Evolutionary conservation across 495 filamentous ascomycete genomes (phyloP).

Genomic region (Trichoderma orchidacearum): DNA sequence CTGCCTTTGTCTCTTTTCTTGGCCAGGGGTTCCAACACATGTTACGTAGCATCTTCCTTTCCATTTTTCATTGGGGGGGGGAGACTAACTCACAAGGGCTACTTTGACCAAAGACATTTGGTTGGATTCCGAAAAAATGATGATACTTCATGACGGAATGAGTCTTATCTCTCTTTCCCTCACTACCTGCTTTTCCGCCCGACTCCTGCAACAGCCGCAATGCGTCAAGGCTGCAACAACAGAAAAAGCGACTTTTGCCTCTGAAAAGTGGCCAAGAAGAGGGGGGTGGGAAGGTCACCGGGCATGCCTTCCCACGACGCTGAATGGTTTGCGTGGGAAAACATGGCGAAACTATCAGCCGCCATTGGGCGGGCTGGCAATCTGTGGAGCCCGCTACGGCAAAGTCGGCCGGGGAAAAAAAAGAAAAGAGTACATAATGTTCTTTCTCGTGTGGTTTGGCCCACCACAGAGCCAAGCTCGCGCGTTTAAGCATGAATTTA

Average conservation of each 20-base stretch:
- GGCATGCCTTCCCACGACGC: too few relatives aligned
- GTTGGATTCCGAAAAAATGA: too few relatives aligned
- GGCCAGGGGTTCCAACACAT: background rate
- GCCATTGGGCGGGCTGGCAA: background rate
- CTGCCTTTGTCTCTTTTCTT: background rate
- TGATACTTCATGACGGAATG: too few relatives aligned
- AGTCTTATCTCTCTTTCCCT: too few relatives aligned
- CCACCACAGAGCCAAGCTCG: background rate
- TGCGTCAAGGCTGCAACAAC: too few relatives aligned
- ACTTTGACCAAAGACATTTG: too few relatives aligned
- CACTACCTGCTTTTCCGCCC: too few relatives aligned
- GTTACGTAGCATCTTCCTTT: background rate
- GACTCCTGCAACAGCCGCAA: too few relatives aligned
- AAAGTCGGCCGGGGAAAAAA: slow-evolving; percentile 1
- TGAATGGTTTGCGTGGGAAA: background rate
- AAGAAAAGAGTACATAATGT: too few relatives aligned
- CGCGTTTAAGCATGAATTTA: slow-evolving; percentile 36
- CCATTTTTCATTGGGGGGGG: too few relatives aligned
- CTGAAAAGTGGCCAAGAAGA: background rate
- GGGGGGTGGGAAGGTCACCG: background rate
- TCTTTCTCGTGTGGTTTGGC: background rate
- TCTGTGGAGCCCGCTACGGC: background rate
- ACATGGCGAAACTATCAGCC: background rate
- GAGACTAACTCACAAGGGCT: too few relatives aligned
- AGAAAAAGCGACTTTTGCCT: background rate